Base-by-base conservation (phyloP, 192 early-diverging fungal species). In the Backusella sp. region DNA sequence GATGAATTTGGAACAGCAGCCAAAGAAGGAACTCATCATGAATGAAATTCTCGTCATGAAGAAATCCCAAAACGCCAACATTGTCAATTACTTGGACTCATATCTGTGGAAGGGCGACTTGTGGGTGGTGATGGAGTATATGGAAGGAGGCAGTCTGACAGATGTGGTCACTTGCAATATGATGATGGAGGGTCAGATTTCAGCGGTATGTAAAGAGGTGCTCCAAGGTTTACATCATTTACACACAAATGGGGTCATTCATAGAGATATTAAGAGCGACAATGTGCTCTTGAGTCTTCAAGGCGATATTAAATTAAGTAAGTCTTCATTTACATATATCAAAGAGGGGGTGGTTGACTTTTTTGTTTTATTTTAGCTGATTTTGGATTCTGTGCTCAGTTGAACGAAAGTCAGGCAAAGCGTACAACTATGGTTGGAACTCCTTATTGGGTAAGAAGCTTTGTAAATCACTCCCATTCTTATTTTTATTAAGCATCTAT, bases 21-120 rank as follows among this genome's bases (percentile, higher is more conserved):
- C 96, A 44, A 97, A 97, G 83, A 97, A 97, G 86, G 97, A 97
- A 70, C 79, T 97, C 67, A 97, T 98, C 74, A 96, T 97, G 84
- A 97, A 95, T 73, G 95, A 96, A 85, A 95, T 96, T 68, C 67
- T 94, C 42, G 91, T 96, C 32, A 94, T 96, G 94, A 94, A 93
- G 76, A 91, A 94, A 67, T 88, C 87, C 11, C 83, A 80, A 23
- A 94, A 96, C 83, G 77, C 76, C 72, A 95, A 96, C 77, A 96
- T 96, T 84, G 94, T 96, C 66, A 96, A 96, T 79, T 96, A 84
- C 73, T 92, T 96, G 49, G 94, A 96, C 78, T 88, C 91, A 21
- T 96, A 89, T 77, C 81, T 96, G 75, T 92, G 82, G 82, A 88
- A 91, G 9, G 93, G 93, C 6, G 95, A 96, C 83, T 87, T 96